Conservation (phyloP, 331 rosid species). For the Quercus lobata region DNA sequence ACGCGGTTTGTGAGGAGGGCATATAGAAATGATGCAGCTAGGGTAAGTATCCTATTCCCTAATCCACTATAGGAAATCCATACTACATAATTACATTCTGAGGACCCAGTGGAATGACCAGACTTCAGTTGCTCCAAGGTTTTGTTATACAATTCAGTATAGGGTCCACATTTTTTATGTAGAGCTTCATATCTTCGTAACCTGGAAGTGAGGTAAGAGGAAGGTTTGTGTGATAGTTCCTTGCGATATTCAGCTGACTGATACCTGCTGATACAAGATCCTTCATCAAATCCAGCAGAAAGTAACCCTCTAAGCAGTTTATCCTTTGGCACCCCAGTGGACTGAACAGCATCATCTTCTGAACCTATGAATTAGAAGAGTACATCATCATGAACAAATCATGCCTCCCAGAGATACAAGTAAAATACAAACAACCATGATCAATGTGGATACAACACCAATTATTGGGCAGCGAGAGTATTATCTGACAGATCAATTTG, state of each 20-base stretch:
- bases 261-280: constrained; percentile 72
- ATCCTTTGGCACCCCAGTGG: constrained; percentile 32
- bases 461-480: background rate
- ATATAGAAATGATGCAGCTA: constrained; percentile 75
- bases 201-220: constrained; percentile 63
- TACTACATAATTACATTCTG: constrained; percentile 63
- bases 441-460: background rate
- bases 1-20: constrained; percentile 88
- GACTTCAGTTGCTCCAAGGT: constrained; percentile 53
- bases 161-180: constrained; percentile 72
- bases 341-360: constrained; percentile 15
- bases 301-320: constrained; percentile 65
- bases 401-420: background rate
- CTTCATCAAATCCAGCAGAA: constrained; percentile 52
- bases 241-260: constrained; percentile 45
- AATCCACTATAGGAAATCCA: constrained; percentile 89
- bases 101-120: constrained; percentile 29
- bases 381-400: background rate
- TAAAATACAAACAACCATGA: background rate
- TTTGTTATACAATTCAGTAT: constrained; percentile 56
- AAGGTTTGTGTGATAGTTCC: constrained; percentile 44
- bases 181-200: constrained; percentile 71
- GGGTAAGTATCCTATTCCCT: constrained; percentile 78
- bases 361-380: constrained; percentile 28
- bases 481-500: background rate